Evolutionary conservation across 139 green algal genomes (phyloP), one percentile per base, ranked within the genome.

Genomic region (Volvox africanus): DNA sequence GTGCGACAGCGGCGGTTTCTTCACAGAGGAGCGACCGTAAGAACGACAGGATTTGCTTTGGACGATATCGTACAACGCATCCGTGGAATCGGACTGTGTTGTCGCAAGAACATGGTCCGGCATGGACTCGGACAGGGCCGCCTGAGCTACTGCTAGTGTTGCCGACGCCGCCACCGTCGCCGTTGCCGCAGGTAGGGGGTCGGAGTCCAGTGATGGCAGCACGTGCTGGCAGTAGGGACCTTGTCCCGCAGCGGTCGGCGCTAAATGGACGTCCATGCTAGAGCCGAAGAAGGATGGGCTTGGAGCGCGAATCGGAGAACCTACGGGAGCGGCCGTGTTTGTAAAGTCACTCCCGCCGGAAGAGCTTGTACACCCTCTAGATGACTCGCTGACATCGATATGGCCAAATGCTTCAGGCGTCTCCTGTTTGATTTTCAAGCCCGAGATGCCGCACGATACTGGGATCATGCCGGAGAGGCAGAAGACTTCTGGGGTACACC

Each of bases 1-100:
- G 91, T 97, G 95, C 89, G 95, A 97, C 22, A 93, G 80, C 26
- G 35, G 61, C 30, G 22, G 68, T 55, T 87, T 87, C 80, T 86
- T 86, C 13, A 12, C 26, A 1, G 77, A 32, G 14, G 22, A 35
- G 22, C 77, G 33, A 6, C 77, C 77, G 77, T 33, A 82, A 2
- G 33, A 22, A 21, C 77, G 77, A 20, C 16, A 24, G 22, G 73
- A 80, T 28, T 82, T 82, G 14, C 77, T 32, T 35, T 62, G 33
- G 33, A 21, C 77, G 5, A n/a, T 82, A 36, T 82, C 77, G 77
- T 82, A 62, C 33, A 61, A 28, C 77, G n/a, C n/a, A 36, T 82
- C 77, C 32, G 77, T 65, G 1, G 32, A 82, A 12, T 82, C 77
- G 33, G 77, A 82, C 77, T 80, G 73, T 19, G 73, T 80, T 2